Conservation (phyloP, 2,329 filamentous ascomycete genomes). For the Geosmithia morbida region DNA sequence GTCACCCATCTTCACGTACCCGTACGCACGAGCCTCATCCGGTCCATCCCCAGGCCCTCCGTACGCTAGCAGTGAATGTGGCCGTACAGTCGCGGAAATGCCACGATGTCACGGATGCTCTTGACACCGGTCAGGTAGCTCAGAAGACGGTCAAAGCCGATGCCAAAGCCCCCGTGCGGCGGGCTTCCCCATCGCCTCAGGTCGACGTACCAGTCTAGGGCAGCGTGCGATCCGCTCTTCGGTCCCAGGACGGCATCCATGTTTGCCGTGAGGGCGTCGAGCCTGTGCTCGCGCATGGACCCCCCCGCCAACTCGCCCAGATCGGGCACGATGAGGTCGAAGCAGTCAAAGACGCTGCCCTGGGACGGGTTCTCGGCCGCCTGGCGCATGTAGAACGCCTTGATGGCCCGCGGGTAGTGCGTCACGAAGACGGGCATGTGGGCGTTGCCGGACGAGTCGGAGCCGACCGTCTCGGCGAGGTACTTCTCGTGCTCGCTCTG, state of each 20-base stretch:
- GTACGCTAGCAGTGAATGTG: conserved; percentile 47
- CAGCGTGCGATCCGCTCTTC: conserved; percentile 24
- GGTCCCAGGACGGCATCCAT: conserved; percentile 53
- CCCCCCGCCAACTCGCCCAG: conserved; percentile 80
- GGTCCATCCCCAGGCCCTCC: too few relatives aligned
- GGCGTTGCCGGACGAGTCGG: conserved; percentile 25
- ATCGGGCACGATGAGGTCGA: conserved; percentile 77
- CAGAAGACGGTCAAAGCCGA: conserved; percentile 79
- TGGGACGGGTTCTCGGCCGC: conserved; percentile 9
- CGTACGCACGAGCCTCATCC: too few relatives aligned
- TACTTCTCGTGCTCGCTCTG: conserved; percentile 90
- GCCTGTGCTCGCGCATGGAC: conserved; percentile 74
- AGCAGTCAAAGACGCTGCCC: conserved; percentile 54
- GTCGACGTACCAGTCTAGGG: conserved; percentile 75
- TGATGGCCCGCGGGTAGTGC: conserved; percentile 75
- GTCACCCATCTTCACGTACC: too few relatives aligned
- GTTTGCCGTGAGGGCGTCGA: conserved; percentile 49
- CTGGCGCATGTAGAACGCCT: conserved; percentile 65
- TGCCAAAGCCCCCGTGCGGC: conserved; percentile 79
- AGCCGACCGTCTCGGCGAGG: conserved; percentile 54
- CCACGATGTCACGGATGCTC: conserved; percentile 73
- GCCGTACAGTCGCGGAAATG: conserved; percentile 65
- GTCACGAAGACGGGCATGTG: conserved; percentile 74
- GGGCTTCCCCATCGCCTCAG: conserved; percentile 82
- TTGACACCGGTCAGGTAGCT: conserved; percentile 70